These are phyloP conservation scores for Aureoboletus auriporus DNA, from an alignment of 768 basidiomycete genomes.

Conservation along the genomic window DNA sequence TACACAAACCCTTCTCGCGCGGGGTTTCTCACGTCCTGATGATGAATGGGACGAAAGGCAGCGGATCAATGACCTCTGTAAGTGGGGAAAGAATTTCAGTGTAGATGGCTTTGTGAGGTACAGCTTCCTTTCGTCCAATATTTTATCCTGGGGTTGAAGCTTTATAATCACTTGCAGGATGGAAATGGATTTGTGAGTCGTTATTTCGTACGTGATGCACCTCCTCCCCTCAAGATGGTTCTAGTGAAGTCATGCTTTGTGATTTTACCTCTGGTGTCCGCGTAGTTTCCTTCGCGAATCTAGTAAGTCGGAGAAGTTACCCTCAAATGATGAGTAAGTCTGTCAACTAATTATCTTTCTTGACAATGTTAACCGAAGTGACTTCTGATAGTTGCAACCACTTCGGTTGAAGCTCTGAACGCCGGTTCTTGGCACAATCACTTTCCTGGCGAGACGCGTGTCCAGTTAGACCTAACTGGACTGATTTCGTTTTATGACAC, in stretches of 20 bases:
- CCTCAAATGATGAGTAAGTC: too few species aligned
- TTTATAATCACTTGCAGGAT: too few species aligned
- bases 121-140: neutral
- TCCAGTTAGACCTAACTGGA: constrained; percentile 17
- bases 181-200: constrained; percentile 47
- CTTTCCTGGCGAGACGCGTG: constrained; percentile 20
- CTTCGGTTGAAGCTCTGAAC: constrained; percentile 3
- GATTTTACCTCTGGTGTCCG: constrained; percentile 40
- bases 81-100: constrained; percentile 29
- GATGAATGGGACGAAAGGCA: constrained; percentile 17
- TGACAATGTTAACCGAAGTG: too few species aligned
- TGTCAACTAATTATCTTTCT: too few species aligned
- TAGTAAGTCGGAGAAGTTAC: too few species aligned
- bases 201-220: neutral
- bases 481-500: constrained; percentile 22
- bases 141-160: neutral
- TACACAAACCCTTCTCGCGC: constrained; percentile 31
- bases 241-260: constrained; percentile 47
- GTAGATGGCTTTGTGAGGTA: constrained; percentile 34
- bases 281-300: constrained; percentile 36
- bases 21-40: constrained; percentile 23
- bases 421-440: constrained; percentile 22
- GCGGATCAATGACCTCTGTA: constrained; percentile 27
- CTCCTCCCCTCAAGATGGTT: neutral
- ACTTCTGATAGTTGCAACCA: neutral